A percentile compares a stretch with the other conserved stretches of the same genome.
Conservation (phyloP, 371 early-diverging fungal genomes). For the Rhizomucor pusillus region DNA sequence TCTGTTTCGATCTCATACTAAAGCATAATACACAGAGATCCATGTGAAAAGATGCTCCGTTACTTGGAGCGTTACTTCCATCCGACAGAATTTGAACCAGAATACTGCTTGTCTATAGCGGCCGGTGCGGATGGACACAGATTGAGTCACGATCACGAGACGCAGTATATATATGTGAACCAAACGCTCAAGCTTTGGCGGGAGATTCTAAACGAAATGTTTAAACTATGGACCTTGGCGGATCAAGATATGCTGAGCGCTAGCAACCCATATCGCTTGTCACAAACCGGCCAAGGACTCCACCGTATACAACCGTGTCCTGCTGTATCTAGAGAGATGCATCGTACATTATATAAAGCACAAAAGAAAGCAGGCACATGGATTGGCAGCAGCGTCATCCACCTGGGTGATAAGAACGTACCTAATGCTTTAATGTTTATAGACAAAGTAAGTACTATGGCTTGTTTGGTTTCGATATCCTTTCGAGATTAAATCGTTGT, state of each 20-base stretch:
- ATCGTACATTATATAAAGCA: conserved; percentile 84
- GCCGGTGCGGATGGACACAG: conserved; percentile 86
- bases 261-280: conserved; percentile 76
- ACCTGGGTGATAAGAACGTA: conserved; percentile 92
- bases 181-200: conserved; percentile 95
- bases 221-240: conserved; percentile 89
- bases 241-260: conserved; percentile 82
- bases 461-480: not conserved
- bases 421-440: conserved; percentile 95
- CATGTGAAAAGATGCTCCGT: conserved; percentile 89
- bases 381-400: conserved; percentile 95
- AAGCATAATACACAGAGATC: conserved; percentile 61
- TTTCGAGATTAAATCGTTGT: not conserved
- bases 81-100: conserved; percentile 52
- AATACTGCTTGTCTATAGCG: conserved; percentile 79
- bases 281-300: conserved; percentile 96
- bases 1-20: not conserved
- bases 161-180: conserved; percentile 90
- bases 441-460: conserved; percentile 63
- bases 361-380: conserved; percentile 85
- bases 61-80: conserved; percentile 70
- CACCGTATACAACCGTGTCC: conserved; percentile 87
- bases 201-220: conserved; percentile 95
- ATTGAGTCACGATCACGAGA: conserved; percentile 87
- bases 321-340: conserved; percentile 81